Evolutionary conservation across 1,284 basidiomycete species (phyloP), one percentile per base, ranked within the genome.

Genomic region (Ustanciosporium gigantosporum): DNA sequence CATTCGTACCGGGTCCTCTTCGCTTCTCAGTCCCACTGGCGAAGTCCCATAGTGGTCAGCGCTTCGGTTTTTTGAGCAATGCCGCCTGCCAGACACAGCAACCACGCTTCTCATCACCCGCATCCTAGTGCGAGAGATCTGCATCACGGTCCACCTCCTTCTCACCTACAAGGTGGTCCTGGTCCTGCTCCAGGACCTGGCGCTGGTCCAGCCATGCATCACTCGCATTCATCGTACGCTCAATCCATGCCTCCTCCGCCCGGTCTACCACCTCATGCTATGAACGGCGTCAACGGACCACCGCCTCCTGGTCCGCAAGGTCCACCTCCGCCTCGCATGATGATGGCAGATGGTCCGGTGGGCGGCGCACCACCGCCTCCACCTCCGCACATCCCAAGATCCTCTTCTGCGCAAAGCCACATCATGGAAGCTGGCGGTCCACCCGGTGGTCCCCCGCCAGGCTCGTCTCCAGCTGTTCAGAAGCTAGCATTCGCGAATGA

Each of bases 401-500:
- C 61, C 14, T 56, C 56, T 1, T 60, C 61, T 5, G 61, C 61
- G 21, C 48, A 59, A 27, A 56, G 56, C 31, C 61, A 56, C 31
- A 52, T 49, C 40, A 65, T 65, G 50, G 61, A 65, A 9, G 43
- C 46, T 14, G 43, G 31, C 23, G 38, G 31, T 19, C 25, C 32
- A 20, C 36, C 47, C 19, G 46, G 32, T 21, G 60, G 39, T 15
- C 37, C 50, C 32, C 31, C 49, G 40, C 37, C 56, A 14, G 47
- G 41, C 6, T 46, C 51, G 20, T 59, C 61, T 15, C 49, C 55
- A 13, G 61, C 45, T 4, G 41, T 73, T n/a, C 61, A 73, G 19
- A 73, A 73, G 38, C 62, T 76, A 14, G 48, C 68, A 31, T 55
- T 57, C 13, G 70, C 70, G 34, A 76, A 76, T 44, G 73, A 76